Evolutionary conservation across 139 green algal genomes (phyloP).

Genomic region (Haematococcus lacustris): DNA sequence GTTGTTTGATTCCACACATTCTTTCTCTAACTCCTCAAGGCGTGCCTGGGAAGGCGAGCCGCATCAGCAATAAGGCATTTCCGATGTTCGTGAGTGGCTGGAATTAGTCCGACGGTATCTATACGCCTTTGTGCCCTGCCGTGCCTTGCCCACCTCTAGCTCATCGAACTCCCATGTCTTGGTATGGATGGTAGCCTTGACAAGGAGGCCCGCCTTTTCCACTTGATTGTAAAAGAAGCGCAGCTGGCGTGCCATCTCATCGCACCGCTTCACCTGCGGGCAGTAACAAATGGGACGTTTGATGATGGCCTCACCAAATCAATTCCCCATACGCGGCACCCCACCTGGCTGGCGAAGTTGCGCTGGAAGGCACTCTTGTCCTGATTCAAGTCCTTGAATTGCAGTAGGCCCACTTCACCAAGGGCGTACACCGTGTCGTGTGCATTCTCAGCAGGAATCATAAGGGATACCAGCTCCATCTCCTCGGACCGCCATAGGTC

Average conservation of each 20-base stretch:
- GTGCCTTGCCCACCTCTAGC: conserved; percentile 58
- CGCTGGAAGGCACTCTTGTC: conserved; percentile 88
- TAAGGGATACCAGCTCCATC: conserved; percentile 91
- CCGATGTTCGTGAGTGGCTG: too few relatives aligned
- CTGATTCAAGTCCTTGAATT: conserved; percentile 89
- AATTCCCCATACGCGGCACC: too few relatives aligned
- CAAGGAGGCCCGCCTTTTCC: conserved; percentile 55
- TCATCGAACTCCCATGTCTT: conserved; percentile 62
- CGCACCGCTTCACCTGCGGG: conserved; percentile 89
- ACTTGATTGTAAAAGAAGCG: conserved; percentile 89
- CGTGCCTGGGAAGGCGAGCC: conserved; percentile 56
- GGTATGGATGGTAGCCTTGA: conserved; percentile 7
- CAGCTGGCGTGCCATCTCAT: conserved; percentile 92
- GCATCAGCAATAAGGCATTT: too few relatives aligned
- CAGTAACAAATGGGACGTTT: background rate
- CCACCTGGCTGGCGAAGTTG: conserved; percentile 82
- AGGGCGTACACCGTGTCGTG: conserved; percentile 82
- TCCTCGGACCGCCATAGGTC: conserved; percentile 77
- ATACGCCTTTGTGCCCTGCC: too few relatives aligned
- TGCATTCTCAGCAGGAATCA: conserved; percentile 60
- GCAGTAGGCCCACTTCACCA: conserved; percentile 77
- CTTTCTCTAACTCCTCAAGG: conserved; percentile 82
- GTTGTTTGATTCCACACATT: conserved; percentile 77
- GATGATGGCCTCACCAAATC: too few relatives aligned
- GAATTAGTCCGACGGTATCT: too few relatives aligned